These are phyloP conservation scores for Mitragyna speciosa DNA, from an alignment of 257 asterid species.

Conservation along the genomic window DNA sequence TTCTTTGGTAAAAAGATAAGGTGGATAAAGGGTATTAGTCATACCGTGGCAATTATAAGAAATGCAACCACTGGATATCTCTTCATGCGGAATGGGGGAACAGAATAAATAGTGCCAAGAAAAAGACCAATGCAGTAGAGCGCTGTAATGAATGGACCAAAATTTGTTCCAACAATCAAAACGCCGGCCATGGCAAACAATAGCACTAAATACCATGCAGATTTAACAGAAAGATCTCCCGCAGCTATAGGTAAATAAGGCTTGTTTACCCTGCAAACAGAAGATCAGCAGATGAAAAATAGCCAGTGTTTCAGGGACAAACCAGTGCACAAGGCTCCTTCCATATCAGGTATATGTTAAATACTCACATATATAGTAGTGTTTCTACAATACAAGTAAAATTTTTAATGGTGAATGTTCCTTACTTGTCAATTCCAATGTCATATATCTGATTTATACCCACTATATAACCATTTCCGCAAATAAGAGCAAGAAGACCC, in stretches of 20 bases:
- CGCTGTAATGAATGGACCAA: conserved; percentile 81
- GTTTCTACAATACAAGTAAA: background rate
- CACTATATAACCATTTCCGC: conserved; percentile 97
- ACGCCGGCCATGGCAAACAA: conserved; percentile 72
- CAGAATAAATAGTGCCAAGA: conserved; percentile 94
- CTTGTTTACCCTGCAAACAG: conserved; percentile 82
- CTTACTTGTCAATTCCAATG: conserved; percentile 98
- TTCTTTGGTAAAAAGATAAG: background rate
- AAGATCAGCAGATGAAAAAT: conserved; percentile 15
- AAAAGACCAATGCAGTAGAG: conserved; percentile 93
- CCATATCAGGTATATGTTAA: too few relatives aligned
- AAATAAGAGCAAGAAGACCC: conserved; percentile 85
- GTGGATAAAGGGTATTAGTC: conserved; percentile 15
- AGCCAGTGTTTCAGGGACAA: background rate
- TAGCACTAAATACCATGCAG: conserved; percentile 89
- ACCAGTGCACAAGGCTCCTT: background rate
- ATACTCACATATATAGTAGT: background rate
- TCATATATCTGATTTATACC: conserved; percentile 98
- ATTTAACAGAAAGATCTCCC: conserved; percentile 83
- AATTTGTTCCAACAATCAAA: conserved; percentile 72
- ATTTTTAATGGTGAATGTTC: background rate
- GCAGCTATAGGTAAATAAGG: conserved; percentile 99
- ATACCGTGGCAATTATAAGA: conserved; percentile 94
- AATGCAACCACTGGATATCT: conserved; percentile 77
- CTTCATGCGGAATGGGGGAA: conserved; percentile 96